Evolutionary conservation across 305 asterid genomes (phyloP).

Genomic region (Fraxinus latifolia): DNA sequence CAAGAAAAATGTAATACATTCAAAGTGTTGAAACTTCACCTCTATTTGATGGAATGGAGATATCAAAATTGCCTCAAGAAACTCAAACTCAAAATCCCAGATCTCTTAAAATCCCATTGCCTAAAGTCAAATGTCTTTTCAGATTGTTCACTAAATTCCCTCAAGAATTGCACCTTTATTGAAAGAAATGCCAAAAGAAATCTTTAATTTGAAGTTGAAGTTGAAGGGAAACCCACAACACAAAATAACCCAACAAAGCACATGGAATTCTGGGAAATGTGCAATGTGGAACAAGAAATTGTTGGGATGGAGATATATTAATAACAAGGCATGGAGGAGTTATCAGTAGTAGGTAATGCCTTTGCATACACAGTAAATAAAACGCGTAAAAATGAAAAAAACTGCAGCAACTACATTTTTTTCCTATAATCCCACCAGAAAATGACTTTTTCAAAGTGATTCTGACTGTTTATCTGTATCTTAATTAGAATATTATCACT

Average conservation of each 20-base stretch:
- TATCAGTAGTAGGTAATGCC: constrained; percentile 51
- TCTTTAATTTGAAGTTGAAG: constrained; percentile 45
- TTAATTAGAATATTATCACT: background rate
- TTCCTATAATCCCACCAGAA: background rate
- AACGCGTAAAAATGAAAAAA: constrained; percentile 34
- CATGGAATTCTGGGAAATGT: constrained; percentile 26
- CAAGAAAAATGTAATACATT: background rate
- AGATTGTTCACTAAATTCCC: background rate
- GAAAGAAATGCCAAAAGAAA: constrained; percentile 15
- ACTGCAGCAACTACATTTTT: background rate
- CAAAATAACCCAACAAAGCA: constrained; percentile 14
- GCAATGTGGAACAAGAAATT: constrained; percentile 15
- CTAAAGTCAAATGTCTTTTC: background rate
- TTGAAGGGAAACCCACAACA: constrained; percentile 23
- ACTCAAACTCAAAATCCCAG: constrained; percentile 24
- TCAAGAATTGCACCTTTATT: background rate
- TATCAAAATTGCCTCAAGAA: background rate
- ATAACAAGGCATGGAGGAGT: constrained; percentile 40
- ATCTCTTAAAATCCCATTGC: constrained; percentile 24
- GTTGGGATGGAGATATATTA: constrained; percentile 12
- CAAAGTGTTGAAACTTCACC: constrained; percentile 39
- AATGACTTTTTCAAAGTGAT: constrained; percentile 28
- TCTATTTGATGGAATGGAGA: constrained; percentile 15
- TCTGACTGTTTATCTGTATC: constrained; percentile 37
- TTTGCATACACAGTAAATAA: constrained; percentile 35